Evolutionary conservation across 1,139 yeast species (phyloP).

Genomic region (Nakaseomyces bracarensis): DNA sequence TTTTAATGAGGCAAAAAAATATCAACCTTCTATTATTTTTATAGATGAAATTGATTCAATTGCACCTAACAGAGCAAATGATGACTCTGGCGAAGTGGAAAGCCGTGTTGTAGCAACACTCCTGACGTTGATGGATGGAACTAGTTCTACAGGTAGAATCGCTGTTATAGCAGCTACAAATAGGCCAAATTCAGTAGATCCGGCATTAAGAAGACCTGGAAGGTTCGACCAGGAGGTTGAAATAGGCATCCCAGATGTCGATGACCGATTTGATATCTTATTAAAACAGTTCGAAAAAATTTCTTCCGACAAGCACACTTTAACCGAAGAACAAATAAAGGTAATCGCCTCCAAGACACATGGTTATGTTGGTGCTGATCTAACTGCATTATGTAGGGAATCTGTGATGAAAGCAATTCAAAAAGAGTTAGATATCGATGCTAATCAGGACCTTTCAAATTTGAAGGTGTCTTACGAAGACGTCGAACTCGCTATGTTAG

Average conservation of each 20-base stretch:
- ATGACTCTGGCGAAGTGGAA: slow-evolving; percentile 85
- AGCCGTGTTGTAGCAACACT: slow-evolving; percentile 84
- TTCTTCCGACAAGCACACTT: slow-evolving; percentile 45
- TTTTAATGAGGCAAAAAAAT: slow-evolving; percentile 74
- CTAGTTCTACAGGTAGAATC: slow-evolving; percentile 60
- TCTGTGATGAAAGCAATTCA: slow-evolving; percentile 78
- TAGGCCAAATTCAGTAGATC: slow-evolving; percentile 72
- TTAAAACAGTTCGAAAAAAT: slow-evolving; percentile 52
- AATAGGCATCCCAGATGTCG: slow-evolving; percentile 68
- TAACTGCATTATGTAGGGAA: slow-evolving; percentile 80
- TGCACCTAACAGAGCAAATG: slow-evolving; percentile 73
- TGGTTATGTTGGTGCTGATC: slow-evolving; percentile 81
- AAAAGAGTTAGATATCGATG: slow-evolving; percentile 37
- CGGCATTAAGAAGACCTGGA: slow-evolving; percentile 87
- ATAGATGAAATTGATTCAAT: slow-evolving; percentile 91
- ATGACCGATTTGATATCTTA: slow-evolving; percentile 57
- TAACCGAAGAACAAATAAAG: slow-evolving; percentile 47
- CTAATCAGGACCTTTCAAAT: slow-evolving; percentile 32
- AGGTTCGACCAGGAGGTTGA: slow-evolving; percentile 83
- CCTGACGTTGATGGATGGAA: slow-evolving; percentile 81
- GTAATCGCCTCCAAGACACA: slow-evolving; percentile 60
- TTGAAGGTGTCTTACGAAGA: slow-evolving; percentile 42
- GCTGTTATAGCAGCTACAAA: slow-evolving; percentile 81
- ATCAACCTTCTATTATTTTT: slow-evolving; percentile 78
- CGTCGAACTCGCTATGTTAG: slow-evolving; percentile 58